Evolutionary conservation across 495 filamentous ascomycete genomes (phyloP), one percentile per base, ranked within the genome.

Genomic region (Parathielavia appendiculata): DNA sequence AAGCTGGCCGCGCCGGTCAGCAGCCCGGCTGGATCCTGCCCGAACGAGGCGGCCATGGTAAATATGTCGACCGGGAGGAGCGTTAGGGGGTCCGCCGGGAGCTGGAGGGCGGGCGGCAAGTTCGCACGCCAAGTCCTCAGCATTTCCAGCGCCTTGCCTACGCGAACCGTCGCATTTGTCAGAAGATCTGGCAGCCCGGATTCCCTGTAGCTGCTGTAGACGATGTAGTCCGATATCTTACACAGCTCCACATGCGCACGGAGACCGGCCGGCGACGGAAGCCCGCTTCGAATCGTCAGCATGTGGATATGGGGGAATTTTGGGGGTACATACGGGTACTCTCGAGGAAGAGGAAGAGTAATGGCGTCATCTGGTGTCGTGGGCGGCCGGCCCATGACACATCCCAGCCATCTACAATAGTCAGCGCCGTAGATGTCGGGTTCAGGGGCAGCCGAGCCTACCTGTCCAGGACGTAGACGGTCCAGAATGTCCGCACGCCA

Each of bases 401-500:
- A 76, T 58, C 72, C 72, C 54, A 76, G 38, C 68, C 69, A 75
- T 17, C 73, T 76, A 26, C n/a, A 20, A 19, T 14, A 41, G 44
- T 59, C 20, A 17, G 16, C n/a, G 50, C 16, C 19, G 5, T 13
- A 10, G 7, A 17, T 23, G 4, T 5, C 19, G 4, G 1, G n/a
- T 22, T 17, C 17, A 1, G 4, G 0, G 26, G 11, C 38, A 41
- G 40, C n/a, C 13, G 23, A 20, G 17, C 66, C 59, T 58, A 76
- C 66, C 73, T 62, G 46, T 78, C 75, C 14, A 78, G 48, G 20
- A 71, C 69, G 46, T 73, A 76, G 14, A 75, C 61, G 10, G 71
- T 76, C 75, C 75, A 78, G 35, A 78, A 78, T 7, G 62, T 60
- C 43, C 75, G 57, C 39, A 71, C 69, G 0, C 61, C 62, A n/a